Conservation (phyloP, 1,139 yeast genomes). For the Sugiyamaella castrensis region DNA sequence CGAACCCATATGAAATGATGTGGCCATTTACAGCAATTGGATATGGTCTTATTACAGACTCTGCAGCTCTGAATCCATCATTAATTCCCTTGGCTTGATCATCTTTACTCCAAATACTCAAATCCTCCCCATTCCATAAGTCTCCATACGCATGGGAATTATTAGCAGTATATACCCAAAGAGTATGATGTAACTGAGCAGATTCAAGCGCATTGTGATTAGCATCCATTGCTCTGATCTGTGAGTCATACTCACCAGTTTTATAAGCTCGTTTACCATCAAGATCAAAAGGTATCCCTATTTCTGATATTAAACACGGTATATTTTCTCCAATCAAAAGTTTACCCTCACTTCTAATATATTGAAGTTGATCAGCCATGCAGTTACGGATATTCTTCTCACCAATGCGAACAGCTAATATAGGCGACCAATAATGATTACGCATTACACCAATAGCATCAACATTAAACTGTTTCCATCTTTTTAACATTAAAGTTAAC, state of each 20-base stretch:
- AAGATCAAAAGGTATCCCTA: slow-evolving; percentile 98
- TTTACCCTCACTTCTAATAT: slow-evolving; percentile 59
- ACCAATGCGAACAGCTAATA: slow-evolving; percentile 75
- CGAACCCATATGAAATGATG: slow-evolving; percentile 30
- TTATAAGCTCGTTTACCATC: slow-evolving; percentile 67
- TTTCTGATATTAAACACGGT: slow-evolving; percentile 73
- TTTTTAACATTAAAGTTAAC: slow-evolving; percentile 82
- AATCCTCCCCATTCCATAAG: slow-evolving; percentile 89
- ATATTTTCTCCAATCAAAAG: slow-evolving; percentile 34
- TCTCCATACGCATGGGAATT: slow-evolving; percentile 86
- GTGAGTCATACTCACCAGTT: slow-evolving; percentile 64
- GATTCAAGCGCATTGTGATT: slow-evolving; percentile 74
- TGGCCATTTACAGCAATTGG: slow-evolving; percentile 36
- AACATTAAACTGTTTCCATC: slow-evolving; percentile 66
- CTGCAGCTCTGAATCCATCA: slow-evolving; percentile 33
- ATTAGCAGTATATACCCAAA: slow-evolving; percentile 77
- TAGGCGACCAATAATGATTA: slow-evolving; percentile 68
- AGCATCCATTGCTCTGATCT: slow-evolving; percentile 82
- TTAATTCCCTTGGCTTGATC: slow-evolving; percentile 37
- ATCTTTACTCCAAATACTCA: slow-evolving; percentile 79
- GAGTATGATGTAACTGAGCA: slow-evolving; percentile 64
- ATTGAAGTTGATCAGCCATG: slow-evolving; percentile 60
- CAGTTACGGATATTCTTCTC: slow-evolving; percentile 73
- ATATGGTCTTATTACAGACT: slow-evolving; percentile 39
- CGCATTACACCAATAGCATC: slow-evolving; percentile 91